Base-by-base conservation (phyloP, 2,329 filamentous ascomycete genomes). In the Monosporascus sp. region DNA sequence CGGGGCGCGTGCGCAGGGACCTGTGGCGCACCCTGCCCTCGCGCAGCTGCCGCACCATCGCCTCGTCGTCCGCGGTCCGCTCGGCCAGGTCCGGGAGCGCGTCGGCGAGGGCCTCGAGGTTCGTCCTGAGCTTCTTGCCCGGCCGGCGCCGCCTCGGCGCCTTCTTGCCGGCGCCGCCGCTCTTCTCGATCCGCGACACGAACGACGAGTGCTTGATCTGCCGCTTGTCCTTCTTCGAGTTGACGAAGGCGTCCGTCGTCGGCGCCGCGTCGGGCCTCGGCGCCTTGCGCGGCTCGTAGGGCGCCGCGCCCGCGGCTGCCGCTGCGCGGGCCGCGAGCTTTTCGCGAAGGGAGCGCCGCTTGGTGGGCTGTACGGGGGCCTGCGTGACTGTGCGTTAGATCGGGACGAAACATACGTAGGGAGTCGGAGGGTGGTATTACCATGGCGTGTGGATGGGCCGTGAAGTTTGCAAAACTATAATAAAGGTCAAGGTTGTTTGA, bases 191-290 rank as follows among this genome's bases (percentile, higher is more conserved):
- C 58, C 86, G 88, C 20, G 84, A 86, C 28, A 96, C 77, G 59
- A 97, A 91, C 15, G 85, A 74, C 0, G 88, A 87, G 76, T 90
- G 90, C 67, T 91, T 92, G 63, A 95, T 89, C 37, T 79, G 75
- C 24, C 87, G 88, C 75, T 93, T 96, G 75, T 95, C 89, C 67
- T 82, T 86, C 72, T 97, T 97, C 58, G 80, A 85, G 51, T 84
- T 80, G 56, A 84, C 75, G 71, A 93, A 92, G 67, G 84, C 79
- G 46, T 46, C 52, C 1, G 58, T 52, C 2, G 55, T 55, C 3
- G 75, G 70, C 15, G 79, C 76, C 60, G 80, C 77, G 61, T 78
- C 72, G 48, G 73, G 65, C 50, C 78, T 80, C 68, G 79, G 78
- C 14, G 76, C 73, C 63, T 78, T 79, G 66, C 75, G 72, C 49